Base-by-base conservation (phyloP, 805 yeast genomes). In the Starmerella stellata region DNA sequence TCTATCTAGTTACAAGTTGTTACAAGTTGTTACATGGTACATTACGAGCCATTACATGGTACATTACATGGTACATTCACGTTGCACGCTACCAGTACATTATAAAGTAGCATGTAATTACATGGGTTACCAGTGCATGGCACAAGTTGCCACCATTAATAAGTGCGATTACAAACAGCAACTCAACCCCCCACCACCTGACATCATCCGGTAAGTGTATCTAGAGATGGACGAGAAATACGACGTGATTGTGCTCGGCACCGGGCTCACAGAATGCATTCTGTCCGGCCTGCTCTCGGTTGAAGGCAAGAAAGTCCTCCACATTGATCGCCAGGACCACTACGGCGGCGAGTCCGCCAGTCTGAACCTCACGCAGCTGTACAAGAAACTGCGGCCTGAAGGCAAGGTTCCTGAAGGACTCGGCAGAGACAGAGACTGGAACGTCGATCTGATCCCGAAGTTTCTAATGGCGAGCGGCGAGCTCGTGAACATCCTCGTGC, bases 391-490 rank as follows among this genome's bases (percentile, higher is more conserved):
- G 68, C 81, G 83, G 56, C 94, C 95, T 24, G 65, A 70, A 37
- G 44, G 37, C 21, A 38, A 28, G 18, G 44, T 38, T n/a, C 53
- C 54, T 30, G 78, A 74, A 45, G 78, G 75, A 44, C 70, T 75
- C 45, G 96, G 98, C 37, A 74, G 92, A 53, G 93, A 82, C 54
- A 72, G 96, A 47, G 96, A 90, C 59, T 90, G 96, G 95, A 83
- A 92, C 61, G 90, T 90, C 38, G 98, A 90, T 57, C 68, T 90
- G 61, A 82, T 90, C 53, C 98, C 98, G 33, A 90, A 90, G 62
- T 85, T 90, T 51, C 65, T 90, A 50, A 90, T 90, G 98, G 85
- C 95, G 39, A 81, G 83, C 55, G 98, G 98, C 31, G 98, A 87
- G 57, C 71, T 90, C 59, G 90, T 95, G 46, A 87, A 87, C 58